Evolutionary conservation across 805 yeast species (phyloP), one percentile per base, ranked within the genome.

Genomic region (Candida caryicola): DNA sequence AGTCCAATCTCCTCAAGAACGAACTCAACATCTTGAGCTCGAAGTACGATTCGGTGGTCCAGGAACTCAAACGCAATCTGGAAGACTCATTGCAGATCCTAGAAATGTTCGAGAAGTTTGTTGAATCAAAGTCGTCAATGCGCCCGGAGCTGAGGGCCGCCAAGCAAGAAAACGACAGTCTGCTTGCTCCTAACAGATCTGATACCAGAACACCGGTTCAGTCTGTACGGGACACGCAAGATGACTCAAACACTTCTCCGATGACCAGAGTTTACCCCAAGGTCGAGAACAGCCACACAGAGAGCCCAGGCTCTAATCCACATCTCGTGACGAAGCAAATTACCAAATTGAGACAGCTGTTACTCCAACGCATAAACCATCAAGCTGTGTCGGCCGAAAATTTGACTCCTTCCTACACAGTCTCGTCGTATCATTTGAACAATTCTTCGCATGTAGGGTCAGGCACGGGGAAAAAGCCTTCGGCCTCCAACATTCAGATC

Each of bases 11-110:
- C 2, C 48, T 76, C 41, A 62, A 66, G 44, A 64, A 62, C 39
- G 76, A 72, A 31, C 66, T 73, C 49, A 62, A 64, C 9, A 55
- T 60, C 27, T 51, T 78, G 31, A 69, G 66, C 31, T 49, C 67
- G 12, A 64, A 71, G 36, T 73, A 74, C 49, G 83, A 78, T 19
- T 48, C 65, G 8, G 65, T 79, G 5, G 54, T 61, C 23, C 75
- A 71, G 4, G 79, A 77, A 34, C 50, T 76, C 40, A 69, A 71
- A 26, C 64, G 66, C 37, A 66, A 74, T 13, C 78, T 77, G 48
- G 50, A 67, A 37, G 87, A 81, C 47, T 63, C 77, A 58, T 71
- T 79, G 2, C 68, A 68, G 27, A 41, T 80, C 6, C 47, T 80
- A 8, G 85, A 79, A 16, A 50, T 73, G 33, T 53, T 72, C 29